Base-by-base conservation (phyloP, 2,329 filamentous ascomycete genomes). In the Talaromyces sp. region DNA sequence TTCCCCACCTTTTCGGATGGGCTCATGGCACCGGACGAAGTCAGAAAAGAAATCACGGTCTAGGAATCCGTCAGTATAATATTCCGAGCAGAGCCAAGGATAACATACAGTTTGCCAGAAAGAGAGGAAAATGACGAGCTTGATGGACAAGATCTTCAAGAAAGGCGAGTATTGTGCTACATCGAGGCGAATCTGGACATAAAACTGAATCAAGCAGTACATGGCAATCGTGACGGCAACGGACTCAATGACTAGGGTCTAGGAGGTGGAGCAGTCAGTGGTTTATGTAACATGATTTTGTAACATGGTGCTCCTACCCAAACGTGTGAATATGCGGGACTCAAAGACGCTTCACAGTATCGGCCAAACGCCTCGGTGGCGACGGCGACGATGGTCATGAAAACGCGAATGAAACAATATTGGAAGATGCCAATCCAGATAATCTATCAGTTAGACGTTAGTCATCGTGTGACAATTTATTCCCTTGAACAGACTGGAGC, bases 151-250 rank as follows among this genome's bases (percentile, higher is more conserved):
- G 27, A 96, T 86, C 75, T 96, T 96, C 65, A 93, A 75, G 65
- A 93, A 89, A 0, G 91, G 89, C 19, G 78, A 81, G 70, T 96
- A 85, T 58, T 87, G 82, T 8, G 82, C 81, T 27, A 96, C 81
- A 61, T 90, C 84, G 0, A 81, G 76, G 64, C 85, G 86, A 52
- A 95, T 80, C 73, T 96, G 90, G 31, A 89, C 73, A 73, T 96
- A 96, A 73, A 95, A 95, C 68, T 96, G 91, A 64, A 96, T 87
- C 50, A 96, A 76, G 71, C 89, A 93, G 77, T 90, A 95, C 89
- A 96, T 96, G 62, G 92, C 91, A 61, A 96, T 84, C 0, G 88
- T 85, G 43, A 96, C 90, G 2, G 89, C 88, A 24, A 85, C 64
- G 66, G 83, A 85, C 71, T 95, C 88, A 66, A 96, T 84, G 2